Conservation (phyloP, 139 green algal species). For the Tetratostichococcus sp. region DNA sequence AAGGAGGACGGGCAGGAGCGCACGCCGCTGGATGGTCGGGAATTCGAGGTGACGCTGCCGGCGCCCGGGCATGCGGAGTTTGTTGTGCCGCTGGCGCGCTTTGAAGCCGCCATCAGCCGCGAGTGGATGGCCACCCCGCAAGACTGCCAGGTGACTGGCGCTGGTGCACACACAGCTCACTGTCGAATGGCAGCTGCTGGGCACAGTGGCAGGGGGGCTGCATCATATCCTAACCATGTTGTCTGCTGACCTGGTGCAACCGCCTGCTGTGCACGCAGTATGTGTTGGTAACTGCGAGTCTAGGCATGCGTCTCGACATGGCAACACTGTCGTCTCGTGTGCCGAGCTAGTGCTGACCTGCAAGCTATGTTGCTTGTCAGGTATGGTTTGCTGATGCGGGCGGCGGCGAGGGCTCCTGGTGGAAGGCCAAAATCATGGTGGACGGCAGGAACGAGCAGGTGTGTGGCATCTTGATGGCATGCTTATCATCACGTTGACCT, state of each 20-base stretch:
- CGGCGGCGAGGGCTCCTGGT: slow-evolving; percentile 25
- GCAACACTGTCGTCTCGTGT: too few species aligned
- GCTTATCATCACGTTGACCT: too few species aligned
- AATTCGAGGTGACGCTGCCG: slow-evolving; percentile 51
- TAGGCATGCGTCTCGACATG: too few species aligned
- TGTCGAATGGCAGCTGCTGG: too few species aligned
- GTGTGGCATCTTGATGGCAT: too few species aligned
- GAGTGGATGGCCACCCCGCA: slow-evolving; percentile 34
- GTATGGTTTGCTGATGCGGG: slow-evolving; percentile 29
- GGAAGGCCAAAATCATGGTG: slow-evolving; percentile 18
- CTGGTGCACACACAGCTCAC: too few species aligned
- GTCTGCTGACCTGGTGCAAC: too few species aligned
- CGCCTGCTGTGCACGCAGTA: too few species aligned
- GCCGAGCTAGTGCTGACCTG: too few species aligned
- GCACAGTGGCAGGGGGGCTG: too few species aligned
- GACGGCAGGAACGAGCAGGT: slow-evolving; percentile 2
- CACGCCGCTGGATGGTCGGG: slow-evolving; percentile 10
- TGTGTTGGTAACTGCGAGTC: too few species aligned
- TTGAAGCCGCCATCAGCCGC: slow-evolving; percentile 13
- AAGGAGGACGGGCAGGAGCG: not conserved
- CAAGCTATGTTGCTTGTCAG: slow-evolving; percentile 6
- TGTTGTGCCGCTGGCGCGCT: slow-evolving; percentile 44
- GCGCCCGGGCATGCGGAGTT: slow-evolving; percentile 54
- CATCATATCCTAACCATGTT: too few species aligned
- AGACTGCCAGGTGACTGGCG: slow-evolving; percentile 28